Base-by-base conservation (phyloP, 1,284 basidiomycete species). In the Nidula niveotomentosa region DNA sequence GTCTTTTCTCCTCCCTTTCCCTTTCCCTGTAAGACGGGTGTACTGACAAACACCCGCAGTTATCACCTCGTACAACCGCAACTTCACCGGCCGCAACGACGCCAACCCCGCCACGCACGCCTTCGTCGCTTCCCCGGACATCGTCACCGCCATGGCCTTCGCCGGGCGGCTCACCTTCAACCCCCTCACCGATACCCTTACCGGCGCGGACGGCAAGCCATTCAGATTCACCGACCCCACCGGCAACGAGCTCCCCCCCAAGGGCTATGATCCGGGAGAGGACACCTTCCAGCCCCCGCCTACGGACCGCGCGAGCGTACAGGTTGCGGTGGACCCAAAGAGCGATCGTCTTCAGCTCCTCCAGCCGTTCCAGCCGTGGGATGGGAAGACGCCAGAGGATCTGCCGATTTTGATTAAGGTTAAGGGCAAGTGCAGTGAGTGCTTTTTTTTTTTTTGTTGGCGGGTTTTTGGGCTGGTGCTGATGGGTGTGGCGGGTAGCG, bases 21-120 rank as follows among this genome's bases (percentile, higher is more conserved):
- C 9, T n/a, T n/a, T 39, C 35, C 53, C 60, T 30, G 49, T 12
- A 9, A 8, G 10, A 30, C 8, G 48, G 23, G n/a, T n/a, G n/a
- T n/a, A n/a, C n/a, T n/a, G n/a, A n/a, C n/a, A n/a, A n/a, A n/a
- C n/a, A n/a, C n/a, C n/a, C n/a, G n/a, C n/a, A n/a, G 88, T 98
- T 81, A 94, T 98, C 77, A 97, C 96, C 53, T 98, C 96, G 30
- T 99, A 99, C 88, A 99, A 99, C 89, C 95, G 97, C 76, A 99
- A 99, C 90, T 99, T 99, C 81, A 98, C 96, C 65, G 96, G 95
- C 59, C 94, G 96, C 74, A 99, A 99, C 78, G 97, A 99, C 71
- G 96, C 96, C 66, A 99, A 99, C 86, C 95, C 96, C 37, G 95
- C 94, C 60, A 99, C 97, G 50, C 96, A 98, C 76, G 95, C 96